Evolutionary conservation across 1,139 yeast species (phyloP).

Genomic region (Nadsonia starkeyi-henricii): DNA sequence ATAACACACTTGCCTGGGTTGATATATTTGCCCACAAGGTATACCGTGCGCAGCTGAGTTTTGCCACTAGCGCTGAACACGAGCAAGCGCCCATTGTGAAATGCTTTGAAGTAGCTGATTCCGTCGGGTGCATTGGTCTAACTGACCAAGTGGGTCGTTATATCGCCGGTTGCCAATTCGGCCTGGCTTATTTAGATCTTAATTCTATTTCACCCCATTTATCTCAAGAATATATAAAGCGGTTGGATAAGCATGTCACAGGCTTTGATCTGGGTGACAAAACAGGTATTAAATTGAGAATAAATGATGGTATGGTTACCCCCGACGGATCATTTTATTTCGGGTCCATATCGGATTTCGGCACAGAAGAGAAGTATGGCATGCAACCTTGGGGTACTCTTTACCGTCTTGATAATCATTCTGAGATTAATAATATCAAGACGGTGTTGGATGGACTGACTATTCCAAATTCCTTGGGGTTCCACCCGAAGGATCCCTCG

Average conservation of each 20-base stretch:
- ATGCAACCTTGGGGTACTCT: slow-evolving; percentile 17
- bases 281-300: slow-evolving; percentile 11
- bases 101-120: background rate
- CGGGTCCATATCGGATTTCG: slow-evolving; percentile 18
- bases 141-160: background rate
- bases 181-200: background rate
- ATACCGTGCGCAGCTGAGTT: slow-evolving; percentile 12
- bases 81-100: background rate
- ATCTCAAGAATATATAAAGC: background rate
- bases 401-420: slow-evolving; percentile 13
- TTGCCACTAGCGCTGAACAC: background rate
- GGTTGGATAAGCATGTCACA: background rate
- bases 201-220: background rate
- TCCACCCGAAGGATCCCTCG: slow-evolving; percentile 29
- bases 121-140: background rate
- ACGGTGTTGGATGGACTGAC: slow-evolving; percentile 11
- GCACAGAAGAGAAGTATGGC: slow-evolving; percentile 5
- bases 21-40: slow-evolving; percentile 19
- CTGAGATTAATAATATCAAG: background rate
- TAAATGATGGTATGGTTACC: slow-evolving; percentile 25
- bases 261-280: background rate
- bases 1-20: slow-evolving; percentile 18
- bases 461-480: slow-evolving; percentile 55
- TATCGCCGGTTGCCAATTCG: background rate
- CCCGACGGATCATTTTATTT: slow-evolving; percentile 23